Conservation (phyloP, 176 grass and related monocot genomes). For the Zea luxurians region DNA sequence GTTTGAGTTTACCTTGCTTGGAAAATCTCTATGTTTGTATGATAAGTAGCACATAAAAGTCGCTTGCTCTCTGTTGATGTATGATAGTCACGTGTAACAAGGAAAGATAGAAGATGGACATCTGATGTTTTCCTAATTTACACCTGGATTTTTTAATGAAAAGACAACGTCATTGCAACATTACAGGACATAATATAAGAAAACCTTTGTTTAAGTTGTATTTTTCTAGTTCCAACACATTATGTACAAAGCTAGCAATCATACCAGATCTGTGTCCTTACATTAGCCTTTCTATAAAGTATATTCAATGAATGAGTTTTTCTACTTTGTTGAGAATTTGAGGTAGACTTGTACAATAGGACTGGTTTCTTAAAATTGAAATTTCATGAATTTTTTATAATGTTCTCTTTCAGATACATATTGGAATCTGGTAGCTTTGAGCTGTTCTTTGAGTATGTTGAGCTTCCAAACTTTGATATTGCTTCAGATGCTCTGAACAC, state of each 20-base stretch:
- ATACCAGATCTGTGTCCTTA: not conserved
- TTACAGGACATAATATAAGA: not conserved
- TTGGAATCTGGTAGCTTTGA: constrained; percentile 95
- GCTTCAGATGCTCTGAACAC: constrained; percentile 98
- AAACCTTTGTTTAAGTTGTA: not conserved
- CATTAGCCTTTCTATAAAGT: constrained; percentile 13
- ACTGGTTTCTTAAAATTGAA: not conserved
- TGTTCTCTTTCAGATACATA: constrained; percentile 96
- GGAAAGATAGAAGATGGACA: not conserved
- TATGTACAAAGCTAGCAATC: not conserved
- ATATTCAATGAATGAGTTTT: not conserved
- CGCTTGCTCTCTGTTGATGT: not conserved
- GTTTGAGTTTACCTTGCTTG: not conserved
- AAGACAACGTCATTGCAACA: not conserved
- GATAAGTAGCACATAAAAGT: not conserved
- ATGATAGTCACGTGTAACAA: not conserved
- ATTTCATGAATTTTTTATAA: constrained; percentile 69
- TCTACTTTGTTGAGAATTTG: not conserved
- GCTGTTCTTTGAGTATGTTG: constrained; percentile 95
- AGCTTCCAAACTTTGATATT: constrained; percentile 99
- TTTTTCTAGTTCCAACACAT: constrained; percentile 9
- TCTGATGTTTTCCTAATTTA: not conserved
- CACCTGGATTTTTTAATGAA: not conserved
- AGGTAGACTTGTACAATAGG: not conserved
- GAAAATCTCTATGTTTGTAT: not conserved